Conservation (phyloP, 2,329 filamentous ascomycete genomes). For the Fusarium paranaense region DNA sequence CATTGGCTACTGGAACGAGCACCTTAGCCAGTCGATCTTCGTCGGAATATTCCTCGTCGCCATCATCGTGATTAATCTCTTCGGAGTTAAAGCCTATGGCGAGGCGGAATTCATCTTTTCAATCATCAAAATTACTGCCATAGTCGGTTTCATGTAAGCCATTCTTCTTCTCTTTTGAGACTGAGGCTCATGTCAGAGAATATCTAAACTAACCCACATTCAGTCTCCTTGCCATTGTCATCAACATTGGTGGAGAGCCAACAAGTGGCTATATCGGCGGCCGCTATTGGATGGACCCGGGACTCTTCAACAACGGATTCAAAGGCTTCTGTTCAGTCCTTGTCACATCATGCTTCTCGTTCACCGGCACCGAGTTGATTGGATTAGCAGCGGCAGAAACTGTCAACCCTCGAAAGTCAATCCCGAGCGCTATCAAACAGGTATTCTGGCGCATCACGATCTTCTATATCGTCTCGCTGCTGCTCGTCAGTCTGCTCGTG, state of each 20-base stretch:
- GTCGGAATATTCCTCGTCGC: constrained; percentile 82
- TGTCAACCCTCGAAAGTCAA: constrained; percentile 80
- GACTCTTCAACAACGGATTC: constrained; percentile 84
- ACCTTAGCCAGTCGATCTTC: constrained; percentile 77
- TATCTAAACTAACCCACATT: not conserved
- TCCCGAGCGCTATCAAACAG: constrained; percentile 92
- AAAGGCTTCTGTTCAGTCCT: constrained; percentile 82
- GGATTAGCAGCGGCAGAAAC: constrained; percentile 83
- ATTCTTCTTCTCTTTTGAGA: constrained; percentile 40
- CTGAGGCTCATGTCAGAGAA: not conserved
- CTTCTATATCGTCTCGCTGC: constrained; percentile 88
- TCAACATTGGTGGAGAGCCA: constrained; percentile 84
- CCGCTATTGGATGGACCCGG: constrained; percentile 80
- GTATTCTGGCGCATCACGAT: constrained; percentile 94
- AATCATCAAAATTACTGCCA: constrained; percentile 84
- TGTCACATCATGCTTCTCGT: constrained; percentile 80
- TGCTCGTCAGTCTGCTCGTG: constrained; percentile 84
- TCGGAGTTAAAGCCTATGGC: constrained; percentile 88
- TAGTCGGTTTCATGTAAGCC: constrained; percentile 87
- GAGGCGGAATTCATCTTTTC: constrained; percentile 91
- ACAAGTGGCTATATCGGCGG: constrained; percentile 82
- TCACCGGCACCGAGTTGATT: constrained; percentile 80
- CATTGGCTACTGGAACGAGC: constrained; percentile 80
- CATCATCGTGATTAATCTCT: constrained; percentile 86
- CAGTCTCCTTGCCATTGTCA: constrained; percentile 83